Evolutionary conservation across 2,329 filamentous ascomycete species (phyloP), one percentile per base, ranked within the genome.

Genomic region (Colletotrichum sp.): DNA sequence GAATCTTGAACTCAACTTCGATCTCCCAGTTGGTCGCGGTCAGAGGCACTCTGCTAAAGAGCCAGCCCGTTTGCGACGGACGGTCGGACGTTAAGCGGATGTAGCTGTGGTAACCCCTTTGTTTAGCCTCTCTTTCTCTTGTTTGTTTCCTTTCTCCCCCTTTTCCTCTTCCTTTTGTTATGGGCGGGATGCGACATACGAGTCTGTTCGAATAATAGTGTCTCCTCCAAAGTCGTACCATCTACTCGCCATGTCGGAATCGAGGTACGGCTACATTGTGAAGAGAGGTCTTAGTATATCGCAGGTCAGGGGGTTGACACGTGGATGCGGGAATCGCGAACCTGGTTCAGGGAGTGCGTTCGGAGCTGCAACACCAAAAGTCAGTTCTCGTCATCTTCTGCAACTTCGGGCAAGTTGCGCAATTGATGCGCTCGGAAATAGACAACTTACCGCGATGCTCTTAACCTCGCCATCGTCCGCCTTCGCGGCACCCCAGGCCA

Each of bases 201-300:
- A 90, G 83, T 94, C 92, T 79, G 92, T 92, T 80, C 92, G 89
- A 81, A 98, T 91, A 81, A 99, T 94, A 55, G 96, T 95, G 87
- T 98, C 96, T 83, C 96, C 97, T 84, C 97, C 97, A 91, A 98
- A 99, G 88, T 99, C 97, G 87, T 96, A 99, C 96, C 97, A 99
- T 84, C 97, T 94, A 88, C 95, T 98, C 88, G 98, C 95, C 94
- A 99, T 96, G 86, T 99, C 97, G 77, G 96, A 97, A 87, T 99
- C 97, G 81, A 99, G 92, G 87, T 98, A 99, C 78, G 97, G 97
- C 94, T 98, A 83, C 57, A 63, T 78, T 69, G 79, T 71, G 55
- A 70, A 76, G 78, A 64, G 80, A 78, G 71, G 21, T 59, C 60
- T 75, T 63, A 75, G 63, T 36, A 71, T 67, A 71, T 64, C 64